Evolutionary conservation across 139 green algal genomes (phyloP), one percentile per base, ranked within the genome.

Genomic region (Desmodesmus armatus): DNA sequence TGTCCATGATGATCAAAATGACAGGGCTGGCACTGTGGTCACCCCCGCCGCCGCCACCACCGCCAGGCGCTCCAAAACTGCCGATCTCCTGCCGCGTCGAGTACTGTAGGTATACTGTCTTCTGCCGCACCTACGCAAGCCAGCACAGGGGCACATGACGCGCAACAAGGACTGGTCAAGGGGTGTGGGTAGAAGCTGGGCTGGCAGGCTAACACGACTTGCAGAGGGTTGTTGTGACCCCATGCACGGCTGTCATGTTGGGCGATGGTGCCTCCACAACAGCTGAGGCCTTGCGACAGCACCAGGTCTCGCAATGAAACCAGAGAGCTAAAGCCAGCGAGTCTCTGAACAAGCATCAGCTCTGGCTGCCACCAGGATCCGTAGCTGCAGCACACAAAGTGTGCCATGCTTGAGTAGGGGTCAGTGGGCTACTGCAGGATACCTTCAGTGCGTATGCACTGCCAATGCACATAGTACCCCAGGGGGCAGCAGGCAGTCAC

Each of bases 31-130:
- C n/a, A 33, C 15, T n/a, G 3, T 69, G 60, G 60, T 69, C n/a
- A 4, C 40, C 43, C 37, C 76, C 55, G 21, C 33, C 39, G 39
- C 69, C 69, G 67, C 49, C 35, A 15, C 49, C 67, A 11, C 62
- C 23, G 37, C 76, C 51, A 15, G 41, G 55, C 11, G 35, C 47
- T 15, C 53, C 53, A 71, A 58, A 55, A 58, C 78, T 39, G 33
- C 92, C 90, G 72, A 95, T 95, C 79, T 94, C 89, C 43, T 94
- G 89, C 11, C 92, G 80, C 1, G 89, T 95, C 31, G 87, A 93
- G 70, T 95, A 95, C 88, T 95, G 92, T 37, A 95, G 82, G 69
- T 93, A 95, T 31, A 94, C 91, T 27, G 91, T 90, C 66, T 95
- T 95, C 40, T 89, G 89, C 11, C 92, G 82, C 3, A 95, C 89